Evolutionary conservation across 140 eudicot genomes (phyloP).

Genomic region (Oenanthe javanica): DNA sequence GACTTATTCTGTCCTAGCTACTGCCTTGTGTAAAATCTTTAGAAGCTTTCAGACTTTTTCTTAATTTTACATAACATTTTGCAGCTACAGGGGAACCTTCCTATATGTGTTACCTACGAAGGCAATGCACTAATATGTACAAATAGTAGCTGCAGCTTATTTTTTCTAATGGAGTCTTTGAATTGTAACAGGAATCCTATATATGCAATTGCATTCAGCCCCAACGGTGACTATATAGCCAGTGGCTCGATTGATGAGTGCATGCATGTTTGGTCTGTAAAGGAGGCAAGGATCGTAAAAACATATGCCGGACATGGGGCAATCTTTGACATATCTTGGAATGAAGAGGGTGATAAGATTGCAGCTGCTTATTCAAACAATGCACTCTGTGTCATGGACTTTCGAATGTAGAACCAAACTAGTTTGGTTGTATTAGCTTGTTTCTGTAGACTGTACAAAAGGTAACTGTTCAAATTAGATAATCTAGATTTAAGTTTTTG

Average conservation of each 20-base stretch:
- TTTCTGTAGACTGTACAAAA: too few species aligned
- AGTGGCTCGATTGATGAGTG: constrained; percentile 76
- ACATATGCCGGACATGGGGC: constrained; percentile 72
- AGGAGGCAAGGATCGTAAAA: constrained; percentile 69
- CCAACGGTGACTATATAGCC: constrained; percentile 73
- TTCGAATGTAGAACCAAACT: background rate
- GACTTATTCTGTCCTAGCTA: background rate
- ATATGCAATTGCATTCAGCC: constrained; percentile 82
- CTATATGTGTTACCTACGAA: too few species aligned
- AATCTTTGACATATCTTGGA: constrained; percentile 87
- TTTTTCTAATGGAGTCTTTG: background rate
- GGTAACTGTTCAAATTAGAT: too few species aligned
- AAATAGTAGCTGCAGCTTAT: background rate
- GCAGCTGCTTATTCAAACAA: background rate
- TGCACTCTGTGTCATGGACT: background rate
- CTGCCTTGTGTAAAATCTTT: background rate
- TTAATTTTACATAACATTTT: background rate
- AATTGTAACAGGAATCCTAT: constrained; percentile 55
- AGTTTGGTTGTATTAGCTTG: background rate
- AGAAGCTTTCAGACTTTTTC: background rate
- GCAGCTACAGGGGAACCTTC: too few species aligned
- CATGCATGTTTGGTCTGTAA: constrained; percentile 87
- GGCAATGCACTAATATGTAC: too few species aligned
- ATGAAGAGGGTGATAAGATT: constrained; percentile 24
- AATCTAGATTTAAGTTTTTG: too few species aligned